Evolutionary conservation across 1,139 yeast species (phyloP).

Genomic region (Yamadazyma triangularis): DNA sequence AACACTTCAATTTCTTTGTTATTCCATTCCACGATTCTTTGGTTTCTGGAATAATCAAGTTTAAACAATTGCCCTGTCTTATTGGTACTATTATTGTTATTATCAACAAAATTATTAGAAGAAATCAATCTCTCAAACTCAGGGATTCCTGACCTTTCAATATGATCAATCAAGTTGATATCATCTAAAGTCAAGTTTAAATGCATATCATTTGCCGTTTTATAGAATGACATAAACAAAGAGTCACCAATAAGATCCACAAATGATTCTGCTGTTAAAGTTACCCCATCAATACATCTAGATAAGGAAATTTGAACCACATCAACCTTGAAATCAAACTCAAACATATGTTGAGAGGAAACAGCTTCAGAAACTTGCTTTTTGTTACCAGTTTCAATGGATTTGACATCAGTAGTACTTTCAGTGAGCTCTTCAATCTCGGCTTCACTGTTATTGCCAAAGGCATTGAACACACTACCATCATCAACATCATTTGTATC

Average conservation of each 20-base stretch:
- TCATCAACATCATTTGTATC: slow-evolving; percentile 29
- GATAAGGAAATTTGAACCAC: slow-evolving; percentile 58
- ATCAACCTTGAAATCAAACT: slow-evolving; percentile 66
- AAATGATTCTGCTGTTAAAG: slow-evolving; percentile 61
- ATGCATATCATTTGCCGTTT: slow-evolving; percentile 58
- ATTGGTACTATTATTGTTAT: slow-evolving; percentile 19
- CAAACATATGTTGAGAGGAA: slow-evolving; percentile 56
- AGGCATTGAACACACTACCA: slow-evolving; percentile 33
- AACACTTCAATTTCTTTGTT: slow-evolving; percentile 60
- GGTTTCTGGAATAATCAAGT: slow-evolving; percentile 54
- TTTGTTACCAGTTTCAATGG: background rate
- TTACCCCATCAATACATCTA: slow-evolving; percentile 60
- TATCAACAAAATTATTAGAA: slow-evolving; percentile 48
- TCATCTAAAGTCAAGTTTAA: slow-evolving; percentile 63
- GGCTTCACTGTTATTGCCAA: slow-evolving; percentile 16
- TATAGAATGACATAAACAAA: slow-evolving; percentile 56
- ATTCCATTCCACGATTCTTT: slow-evolving; percentile 58
- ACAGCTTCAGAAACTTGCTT: slow-evolving; percentile 14
- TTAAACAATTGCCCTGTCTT: slow-evolving; percentile 51
- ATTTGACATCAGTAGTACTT: slow-evolving; percentile 1
- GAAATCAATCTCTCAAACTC: slow-evolving; percentile 71
- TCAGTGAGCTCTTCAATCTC: slow-evolving; percentile 17
- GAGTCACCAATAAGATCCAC: slow-evolving; percentile 71
- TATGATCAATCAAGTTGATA: slow-evolving; percentile 68
- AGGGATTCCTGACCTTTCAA: slow-evolving; percentile 57